Conservation (phyloP, 164 flowering plant species). For the Sedum album region DNA sequence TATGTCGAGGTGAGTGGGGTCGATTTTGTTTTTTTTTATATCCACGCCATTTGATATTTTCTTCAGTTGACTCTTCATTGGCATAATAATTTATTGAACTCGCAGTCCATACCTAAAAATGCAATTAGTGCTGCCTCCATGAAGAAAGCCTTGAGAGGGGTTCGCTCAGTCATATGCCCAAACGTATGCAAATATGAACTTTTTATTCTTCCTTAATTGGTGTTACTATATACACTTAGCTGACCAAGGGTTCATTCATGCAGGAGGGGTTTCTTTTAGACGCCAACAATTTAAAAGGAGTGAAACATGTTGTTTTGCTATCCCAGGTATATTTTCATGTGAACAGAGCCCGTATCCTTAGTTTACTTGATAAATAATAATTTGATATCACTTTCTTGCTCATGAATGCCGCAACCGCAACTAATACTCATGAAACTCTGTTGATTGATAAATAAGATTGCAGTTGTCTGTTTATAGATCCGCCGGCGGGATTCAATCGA, state of each 20-base stretch:
- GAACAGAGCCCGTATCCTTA: background rate
- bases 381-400: background rate
- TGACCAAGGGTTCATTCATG: background rate
- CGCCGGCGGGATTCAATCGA: slow-evolving; percentile 64
- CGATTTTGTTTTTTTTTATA: background rate
- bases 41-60: background rate
- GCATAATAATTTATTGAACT: background rate
- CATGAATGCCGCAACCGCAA: background rate
- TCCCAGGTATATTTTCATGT: slow-evolving; percentile 59
- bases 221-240: too few relatives aligned
- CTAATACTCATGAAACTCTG: slow-evolving; percentile 6
- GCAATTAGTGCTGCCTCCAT: slow-evolving; percentile 32
- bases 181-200: slow-evolving; percentile 35
- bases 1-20: slow-evolving; percentile 69
- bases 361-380: too few relatives aligned
- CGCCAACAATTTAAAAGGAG: slow-evolving; percentile 43
- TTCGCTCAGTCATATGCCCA: slow-evolving; percentile 74
- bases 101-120: slow-evolving; percentile 62
- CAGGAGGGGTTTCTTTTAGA: slow-evolving; percentile 74
- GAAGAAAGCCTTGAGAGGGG: slow-evolving; percentile 69
- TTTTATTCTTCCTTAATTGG: too few relatives aligned
- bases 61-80: background rate
- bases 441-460: slow-evolving; percentile 42
- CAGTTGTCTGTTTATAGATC: slow-evolving; percentile 87
- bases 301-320: slow-evolving; percentile 59